Conservation (phyloP, 192 early-diverging fungal genomes). For the Pilaira anomala region DNA sequence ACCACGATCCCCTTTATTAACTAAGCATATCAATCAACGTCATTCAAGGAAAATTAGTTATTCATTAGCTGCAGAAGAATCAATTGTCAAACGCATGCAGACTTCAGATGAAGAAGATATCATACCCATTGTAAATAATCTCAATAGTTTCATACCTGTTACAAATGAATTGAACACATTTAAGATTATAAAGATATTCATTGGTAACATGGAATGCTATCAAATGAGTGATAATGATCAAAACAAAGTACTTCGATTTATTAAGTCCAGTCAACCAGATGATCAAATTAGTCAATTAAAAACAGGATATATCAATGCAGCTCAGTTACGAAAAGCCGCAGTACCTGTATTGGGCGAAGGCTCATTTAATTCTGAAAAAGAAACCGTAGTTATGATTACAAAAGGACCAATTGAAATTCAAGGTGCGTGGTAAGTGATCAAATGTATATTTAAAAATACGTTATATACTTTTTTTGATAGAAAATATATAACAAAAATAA, state of each 20-base stretch:
- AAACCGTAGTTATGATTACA: constrained; percentile 36
- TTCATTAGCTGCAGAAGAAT: not conserved
- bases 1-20: too few species aligned
- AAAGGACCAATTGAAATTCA: constrained; percentile 47
- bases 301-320: constrained; percentile 50
- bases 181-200: constrained; percentile 10
- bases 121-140: constrained; percentile 16
- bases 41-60: constrained; percentile 2
- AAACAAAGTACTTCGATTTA: not conserved
- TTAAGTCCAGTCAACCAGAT: not conserved
- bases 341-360: constrained; percentile 46
- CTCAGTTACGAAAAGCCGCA: constrained; percentile 49
- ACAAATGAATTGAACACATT: constrained; percentile 20
- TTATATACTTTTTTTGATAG: too few species aligned
- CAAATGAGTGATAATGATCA: not conserved
- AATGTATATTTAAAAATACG: too few species aligned
- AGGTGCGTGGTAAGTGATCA: constrained; percentile 45
- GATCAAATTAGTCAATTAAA: not conserved
- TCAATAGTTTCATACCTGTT: constrained; percentile 18
- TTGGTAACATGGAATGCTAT: not conserved
- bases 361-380: constrained; percentile 43
- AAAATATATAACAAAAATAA: not conserved
- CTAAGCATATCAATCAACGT: too few species aligned
- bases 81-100: too few species aligned
- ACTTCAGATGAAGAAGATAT: not conserved